These are phyloP conservation scores for Eucalyptus curtisii DNA, from an alignment of 345 rosid genomes.

Conservation along the genomic window DNA sequence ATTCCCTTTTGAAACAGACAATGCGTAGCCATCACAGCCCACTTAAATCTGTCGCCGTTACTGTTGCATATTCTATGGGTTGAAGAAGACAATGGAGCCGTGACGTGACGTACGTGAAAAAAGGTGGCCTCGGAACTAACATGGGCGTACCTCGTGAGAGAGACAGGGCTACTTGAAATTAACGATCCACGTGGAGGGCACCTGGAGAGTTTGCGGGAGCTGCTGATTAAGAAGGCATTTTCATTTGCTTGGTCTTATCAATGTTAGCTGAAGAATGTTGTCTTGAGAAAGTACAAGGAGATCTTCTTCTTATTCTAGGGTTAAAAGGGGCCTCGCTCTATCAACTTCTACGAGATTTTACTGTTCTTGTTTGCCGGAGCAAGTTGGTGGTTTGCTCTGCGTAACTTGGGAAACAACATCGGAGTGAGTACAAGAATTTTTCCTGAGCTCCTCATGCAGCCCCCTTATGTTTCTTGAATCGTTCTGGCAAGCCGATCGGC, in stretches of 20 bases:
- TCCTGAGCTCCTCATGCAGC: neutral
- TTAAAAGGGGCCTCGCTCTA: neutral
- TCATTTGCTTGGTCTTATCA: neutral
- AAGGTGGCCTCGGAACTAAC: neutral
- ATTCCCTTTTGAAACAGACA: neutral
- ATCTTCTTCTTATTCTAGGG: neutral
- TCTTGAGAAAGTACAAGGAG: neutral
- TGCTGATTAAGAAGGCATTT: neutral
- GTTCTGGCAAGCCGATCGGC: neutral
- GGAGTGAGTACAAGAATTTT: neutral
- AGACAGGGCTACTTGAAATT: constrained; percentile 1
- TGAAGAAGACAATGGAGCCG: neutral
- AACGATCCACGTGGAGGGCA: constrained; percentile 27
- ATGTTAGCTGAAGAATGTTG: neutral
- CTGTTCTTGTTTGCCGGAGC: neutral
- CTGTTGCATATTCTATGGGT: neutral
- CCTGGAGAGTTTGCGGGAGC: neutral
- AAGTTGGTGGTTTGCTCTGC: neutral
- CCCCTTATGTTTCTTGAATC: neutral
- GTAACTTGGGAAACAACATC: neutral
- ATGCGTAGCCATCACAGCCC: neutral
- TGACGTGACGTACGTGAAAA: neutral
- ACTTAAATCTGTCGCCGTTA: neutral
- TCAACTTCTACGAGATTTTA: neutral
- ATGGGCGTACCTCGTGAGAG: neutral